These are phyloP conservation scores for Cardamine resedifolia DNA, from an alignment of 345 rosid genomes.

Conservation along the genomic window DNA sequence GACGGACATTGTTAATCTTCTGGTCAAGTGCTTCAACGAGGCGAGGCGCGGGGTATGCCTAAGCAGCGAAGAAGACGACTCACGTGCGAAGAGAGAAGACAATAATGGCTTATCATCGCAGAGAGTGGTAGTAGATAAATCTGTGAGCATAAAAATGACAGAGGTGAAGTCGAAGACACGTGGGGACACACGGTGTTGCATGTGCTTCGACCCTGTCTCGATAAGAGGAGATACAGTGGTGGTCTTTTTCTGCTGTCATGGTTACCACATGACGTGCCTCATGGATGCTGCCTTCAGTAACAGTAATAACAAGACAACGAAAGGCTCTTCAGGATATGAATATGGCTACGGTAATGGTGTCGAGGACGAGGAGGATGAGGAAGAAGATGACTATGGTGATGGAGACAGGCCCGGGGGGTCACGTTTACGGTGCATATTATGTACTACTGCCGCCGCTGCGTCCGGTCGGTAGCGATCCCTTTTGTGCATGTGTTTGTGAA, in stretches of 20 bases:
- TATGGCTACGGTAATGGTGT: conserved; percentile 39
- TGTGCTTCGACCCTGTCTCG: conserved; percentile 89
- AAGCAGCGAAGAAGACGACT: conserved; percentile 64
- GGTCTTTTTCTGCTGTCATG: conserved; percentile 94
- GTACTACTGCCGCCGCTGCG: conserved; percentile 85
- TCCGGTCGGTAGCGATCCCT: conserved; percentile 29
- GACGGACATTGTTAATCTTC: conserved; percentile 94
- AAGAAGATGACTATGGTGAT: conserved; percentile 48
- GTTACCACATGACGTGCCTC: conserved; percentile 82
- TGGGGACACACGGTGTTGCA: conserved; percentile 89
- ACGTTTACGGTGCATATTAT: conserved; percentile 81
- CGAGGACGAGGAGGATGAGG: conserved; percentile 32
- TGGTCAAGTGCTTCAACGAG: conserved; percentile 86
- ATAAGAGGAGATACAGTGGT: conserved; percentile 73
- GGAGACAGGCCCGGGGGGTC: conserved; percentile 46
- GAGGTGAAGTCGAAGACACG: conserved; percentile 87
- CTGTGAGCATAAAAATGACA: conserved; percentile 45
- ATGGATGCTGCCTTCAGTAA: conserved; percentile 68
- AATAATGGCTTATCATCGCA: conserved; percentile 43
- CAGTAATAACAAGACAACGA: conserved; percentile 41
- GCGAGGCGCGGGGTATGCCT: conserved; percentile 77
- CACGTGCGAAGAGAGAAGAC: conserved; percentile 59
- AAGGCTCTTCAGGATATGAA: conserved; percentile 40
- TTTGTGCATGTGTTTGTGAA: conserved; percentile 31
- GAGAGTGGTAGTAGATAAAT: conserved; percentile 44